Conservation (phyloP, 2,329 filamentous ascomycete genomes). For the Stagonosporopsis rhizophila region DNA sequence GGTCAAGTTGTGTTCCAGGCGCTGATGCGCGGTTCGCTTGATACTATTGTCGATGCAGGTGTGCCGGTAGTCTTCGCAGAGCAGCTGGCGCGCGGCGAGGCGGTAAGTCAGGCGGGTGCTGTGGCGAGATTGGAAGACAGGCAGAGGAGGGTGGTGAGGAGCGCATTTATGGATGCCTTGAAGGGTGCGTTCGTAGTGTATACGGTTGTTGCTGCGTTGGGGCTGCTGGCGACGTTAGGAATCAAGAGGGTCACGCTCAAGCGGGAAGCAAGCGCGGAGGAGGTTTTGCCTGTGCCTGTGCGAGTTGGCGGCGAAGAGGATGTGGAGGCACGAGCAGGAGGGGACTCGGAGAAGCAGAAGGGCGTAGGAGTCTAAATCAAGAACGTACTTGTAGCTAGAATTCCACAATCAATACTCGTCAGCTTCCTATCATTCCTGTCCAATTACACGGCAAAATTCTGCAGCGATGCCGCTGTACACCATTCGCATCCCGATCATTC, state of each 20-base stretch:
- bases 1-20: constrained; percentile 61
- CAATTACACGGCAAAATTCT: neutral
- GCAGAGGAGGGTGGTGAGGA: constrained; percentile 50
- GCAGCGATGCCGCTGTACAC: neutral
- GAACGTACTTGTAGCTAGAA: no score
- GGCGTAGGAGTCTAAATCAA: no score
- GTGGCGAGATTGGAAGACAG: constrained; percentile 30
- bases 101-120: constrained; percentile 39
- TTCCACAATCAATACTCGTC: neutral
- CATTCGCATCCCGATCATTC: neutral
- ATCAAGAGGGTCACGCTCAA: constrained; percentile 43
- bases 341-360: neutral
- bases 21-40: constrained; percentile 61
- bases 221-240: constrained; percentile 42
- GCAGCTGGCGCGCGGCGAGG: constrained; percentile 41
- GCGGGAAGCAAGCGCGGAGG: neutral
- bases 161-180: constrained; percentile 53
- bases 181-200: constrained; percentile 62
- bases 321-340: neutral
- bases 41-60: constrained; percentile 28
- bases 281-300: neutral
- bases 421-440: neutral
- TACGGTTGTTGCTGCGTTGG: constrained; percentile 49
- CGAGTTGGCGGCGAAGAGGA: neutral
- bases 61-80: constrained; percentile 28